Conservation (phyloP, 352 stramenopile species). For the Pythium brachiatum region DNA sequence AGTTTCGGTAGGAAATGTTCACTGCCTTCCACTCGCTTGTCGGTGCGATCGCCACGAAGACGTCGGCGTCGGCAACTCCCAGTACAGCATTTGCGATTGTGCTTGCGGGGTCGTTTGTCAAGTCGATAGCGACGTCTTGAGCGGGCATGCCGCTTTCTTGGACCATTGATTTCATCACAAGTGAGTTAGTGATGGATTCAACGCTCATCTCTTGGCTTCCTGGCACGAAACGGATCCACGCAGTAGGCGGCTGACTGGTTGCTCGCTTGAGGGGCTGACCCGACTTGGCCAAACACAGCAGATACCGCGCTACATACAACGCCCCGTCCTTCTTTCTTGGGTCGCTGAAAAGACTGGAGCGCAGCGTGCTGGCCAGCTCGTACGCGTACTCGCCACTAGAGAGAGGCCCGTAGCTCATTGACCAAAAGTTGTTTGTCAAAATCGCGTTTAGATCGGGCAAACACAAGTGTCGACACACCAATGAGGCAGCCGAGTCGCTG, state of each 20-base stretch:
- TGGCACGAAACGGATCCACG: background rate
- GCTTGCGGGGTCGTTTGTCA: background rate
- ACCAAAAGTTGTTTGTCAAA: background rate
- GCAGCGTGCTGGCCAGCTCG: background rate
- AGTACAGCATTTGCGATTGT: background rate
- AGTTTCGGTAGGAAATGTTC: background rate
- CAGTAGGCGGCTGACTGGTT: background rate
- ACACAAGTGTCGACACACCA: background rate
- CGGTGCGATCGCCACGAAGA: background rate
- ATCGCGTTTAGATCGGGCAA: background rate
- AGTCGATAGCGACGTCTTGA: too few species aligned
- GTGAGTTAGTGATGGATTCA: too few species aligned
- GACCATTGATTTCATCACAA: too few species aligned
- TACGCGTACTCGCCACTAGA: too few species aligned
- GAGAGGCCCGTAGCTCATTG: too few species aligned
- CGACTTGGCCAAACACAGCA: conserved; percentile 2
- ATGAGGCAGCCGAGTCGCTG: background rate
- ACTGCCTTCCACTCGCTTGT: background rate
- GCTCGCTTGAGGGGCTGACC: background rate
- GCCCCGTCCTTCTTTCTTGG: background rate
- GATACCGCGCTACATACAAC: background rate
- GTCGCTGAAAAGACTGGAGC: background rate
- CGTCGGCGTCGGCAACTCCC: background rate
- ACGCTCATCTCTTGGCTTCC: too few species aligned
- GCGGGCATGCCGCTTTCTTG: too few species aligned